Conservation (phyloP, 2,329 filamentous ascomycete genomes). For the Cercospora nicotianae region DNA sequence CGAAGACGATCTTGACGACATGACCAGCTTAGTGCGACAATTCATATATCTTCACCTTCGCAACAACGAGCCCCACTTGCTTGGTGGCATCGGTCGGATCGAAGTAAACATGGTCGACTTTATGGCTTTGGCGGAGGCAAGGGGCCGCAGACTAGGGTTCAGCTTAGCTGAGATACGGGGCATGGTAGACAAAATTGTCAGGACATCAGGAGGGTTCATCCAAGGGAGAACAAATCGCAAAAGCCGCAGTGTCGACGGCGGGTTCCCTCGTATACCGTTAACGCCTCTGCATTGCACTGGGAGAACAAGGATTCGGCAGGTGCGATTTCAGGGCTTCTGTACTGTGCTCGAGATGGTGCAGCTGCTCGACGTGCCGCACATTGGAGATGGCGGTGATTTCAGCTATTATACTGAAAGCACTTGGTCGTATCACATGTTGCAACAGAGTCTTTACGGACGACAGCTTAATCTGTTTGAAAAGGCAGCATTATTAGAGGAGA, state of each 20-base stretch:
- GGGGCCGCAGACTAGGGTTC: not conserved
- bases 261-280: slow-evolving; percentile 9
- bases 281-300: slow-evolving; percentile 7
- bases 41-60: not conserved
- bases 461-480: not conserved
- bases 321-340: slow-evolving; percentile 4
- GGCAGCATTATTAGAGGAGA: slow-evolving; percentile 14
- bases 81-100: not conserved
- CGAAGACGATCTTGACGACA: not conserved
- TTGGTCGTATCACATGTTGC: slow-evolving; percentile 5
- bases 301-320: not conserved
- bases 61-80: not conserved
- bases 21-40: not conserved
- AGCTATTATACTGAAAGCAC: slow-evolving; percentile 1
- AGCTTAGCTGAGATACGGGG: not conserved
- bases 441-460: slow-evolving; percentile 4
- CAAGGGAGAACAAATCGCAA: not conserved
- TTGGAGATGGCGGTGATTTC: not conserved
- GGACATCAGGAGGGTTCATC: not conserved
- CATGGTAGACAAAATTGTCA: not conserved
- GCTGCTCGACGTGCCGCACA: slow-evolving; percentile 7
- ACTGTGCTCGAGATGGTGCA: slow-evolving; percentile 10
- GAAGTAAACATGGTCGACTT: not conserved
- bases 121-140: not conserved
- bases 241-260: not conserved